Percentiles rank a stretch among this genome's conserved stretches.
Evolutionary conservation across 805 yeast genomes (phyloP).

Genomic region (baker's yeast (Saccharomyces cerevisiae)): DNA sequence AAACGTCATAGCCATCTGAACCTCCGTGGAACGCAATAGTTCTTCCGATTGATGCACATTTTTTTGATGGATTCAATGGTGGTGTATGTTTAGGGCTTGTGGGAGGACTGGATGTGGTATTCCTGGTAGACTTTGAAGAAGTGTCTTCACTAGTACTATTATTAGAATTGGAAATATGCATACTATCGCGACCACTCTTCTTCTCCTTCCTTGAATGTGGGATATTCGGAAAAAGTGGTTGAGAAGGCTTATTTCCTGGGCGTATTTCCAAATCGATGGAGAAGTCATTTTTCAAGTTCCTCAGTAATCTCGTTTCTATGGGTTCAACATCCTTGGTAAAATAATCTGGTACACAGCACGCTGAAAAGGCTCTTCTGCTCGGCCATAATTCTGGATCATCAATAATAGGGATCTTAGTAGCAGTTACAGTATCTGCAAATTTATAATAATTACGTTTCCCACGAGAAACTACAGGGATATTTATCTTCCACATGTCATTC

Average conservation of each 20-base stretch:
- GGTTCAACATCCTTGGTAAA: conserved; percentile 4
- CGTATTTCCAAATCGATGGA: conserved; percentile 9
- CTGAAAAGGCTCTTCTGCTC: conserved; percentile 32
- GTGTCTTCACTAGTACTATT: neutral
- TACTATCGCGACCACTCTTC: neutral
- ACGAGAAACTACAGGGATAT: conserved; percentile 31
- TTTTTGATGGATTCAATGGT: neutral
- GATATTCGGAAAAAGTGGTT: conserved; percentile 13
- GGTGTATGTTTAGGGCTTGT: conserved; percentile 1
- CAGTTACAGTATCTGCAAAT: conserved; percentile 32
- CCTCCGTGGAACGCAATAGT: conserved; percentile 35
- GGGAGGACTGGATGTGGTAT: neutral
- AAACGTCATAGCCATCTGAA: conserved; percentile 29
- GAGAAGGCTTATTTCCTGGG: conserved; percentile 3
- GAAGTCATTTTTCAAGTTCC: conserved; percentile 17
- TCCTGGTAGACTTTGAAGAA: neutral
- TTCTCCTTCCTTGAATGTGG: conserved; percentile 11
- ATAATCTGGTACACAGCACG: conserved; percentile 20
- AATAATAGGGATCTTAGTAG: conserved; percentile 24
- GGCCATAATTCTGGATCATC: conserved; percentile 24
- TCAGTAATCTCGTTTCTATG: conserved; percentile 12
- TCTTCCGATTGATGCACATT: conserved; percentile 4
- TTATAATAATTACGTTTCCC: conserved; percentile 32
- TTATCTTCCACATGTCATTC: conserved; percentile 37
- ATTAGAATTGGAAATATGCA: neutral